A percentile compares a stretch with the other conserved stretches of the same genome.
Conservation (phyloP, 2,329 filamentous ascomycete species). For the Shiraia sp. region DNA sequence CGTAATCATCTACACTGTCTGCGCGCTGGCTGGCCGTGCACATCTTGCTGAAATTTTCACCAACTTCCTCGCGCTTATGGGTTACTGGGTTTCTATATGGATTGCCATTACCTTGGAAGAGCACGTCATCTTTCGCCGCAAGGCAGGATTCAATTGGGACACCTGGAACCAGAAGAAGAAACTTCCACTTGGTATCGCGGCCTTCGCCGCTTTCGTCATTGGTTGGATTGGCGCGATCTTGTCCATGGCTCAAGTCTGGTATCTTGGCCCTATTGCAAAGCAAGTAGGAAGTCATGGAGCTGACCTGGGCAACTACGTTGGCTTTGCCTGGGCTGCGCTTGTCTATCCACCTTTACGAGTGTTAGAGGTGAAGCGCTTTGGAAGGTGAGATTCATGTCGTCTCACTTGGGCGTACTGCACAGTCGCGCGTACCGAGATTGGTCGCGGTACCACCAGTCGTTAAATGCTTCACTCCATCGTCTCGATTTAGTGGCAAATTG, state of each 20-base stretch:
- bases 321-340: conserved; percentile 62
- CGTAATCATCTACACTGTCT: conserved; percentile 66
- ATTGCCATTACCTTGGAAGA: conserved; percentile 66
- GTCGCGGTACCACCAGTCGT: not conserved
- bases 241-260: conserved; percentile 72
- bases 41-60: conserved; percentile 67
- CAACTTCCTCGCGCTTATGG: conserved; percentile 72
- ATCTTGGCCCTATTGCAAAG: conserved; percentile 65
- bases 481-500: too few relatives aligned
- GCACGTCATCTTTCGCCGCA: conserved; percentile 63
- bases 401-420: not conserved
- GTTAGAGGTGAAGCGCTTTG: conserved; percentile 55
- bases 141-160: conserved; percentile 60
- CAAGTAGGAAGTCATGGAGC: conserved; percentile 61
- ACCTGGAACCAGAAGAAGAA: conserved; percentile 63
- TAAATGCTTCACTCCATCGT: too few relatives aligned
- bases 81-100: conserved; percentile 71
- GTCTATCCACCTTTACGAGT: conserved; percentile 60
- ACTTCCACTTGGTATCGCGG: conserved; percentile 66
- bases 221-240: conserved; percentile 69
- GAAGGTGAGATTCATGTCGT: conserved; percentile 42
- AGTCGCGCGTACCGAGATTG: too few relatives aligned
- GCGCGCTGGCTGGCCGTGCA: conserved; percentile 64
- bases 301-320: conserved; percentile 65
- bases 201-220: conserved; percentile 63